A percentile compares a stretch with the other conserved stretches of the same genome.
These are phyloP conservation scores for Malus sylvestris DNA, from an alignment of 306 rosid species.

Conservation along the genomic window DNA sequence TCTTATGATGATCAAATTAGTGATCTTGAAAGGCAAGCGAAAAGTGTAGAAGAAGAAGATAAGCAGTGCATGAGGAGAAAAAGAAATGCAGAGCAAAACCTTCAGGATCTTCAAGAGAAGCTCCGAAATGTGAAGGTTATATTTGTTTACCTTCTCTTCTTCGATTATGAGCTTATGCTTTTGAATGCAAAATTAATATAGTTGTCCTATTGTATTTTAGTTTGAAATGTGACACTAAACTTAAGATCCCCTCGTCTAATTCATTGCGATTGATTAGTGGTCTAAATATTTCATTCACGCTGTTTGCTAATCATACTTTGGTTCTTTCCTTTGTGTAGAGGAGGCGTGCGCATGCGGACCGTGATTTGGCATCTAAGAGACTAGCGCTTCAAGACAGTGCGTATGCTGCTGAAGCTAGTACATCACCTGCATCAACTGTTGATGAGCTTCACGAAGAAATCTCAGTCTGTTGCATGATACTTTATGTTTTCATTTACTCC, in stretches of 20 bases:
- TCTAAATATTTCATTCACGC: neutral
- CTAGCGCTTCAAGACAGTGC: constrained; percentile 43
- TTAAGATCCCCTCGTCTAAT: neutral
- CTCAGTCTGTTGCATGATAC: constrained; percentile 46
- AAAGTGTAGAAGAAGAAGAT: constrained; percentile 29
- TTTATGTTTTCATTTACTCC: neutral
- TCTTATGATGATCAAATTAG: constrained; percentile 53
- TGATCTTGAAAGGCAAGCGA: constrained; percentile 30
- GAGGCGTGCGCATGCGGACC: constrained; percentile 32
- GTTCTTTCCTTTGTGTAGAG: constrained; percentile 38
- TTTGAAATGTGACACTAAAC: neutral
- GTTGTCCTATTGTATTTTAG: neutral
- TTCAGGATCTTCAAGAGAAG: constrained; percentile 35
- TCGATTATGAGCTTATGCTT: neutral
- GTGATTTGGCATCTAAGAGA: constrained; percentile 36
- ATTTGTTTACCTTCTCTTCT: neutral
- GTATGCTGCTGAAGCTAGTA: constrained; percentile 40
- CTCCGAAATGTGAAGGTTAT: constrained; percentile 52
- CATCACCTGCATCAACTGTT: constrained; percentile 48
- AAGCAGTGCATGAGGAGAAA: constrained; percentile 37
- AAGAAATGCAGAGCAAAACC: constrained; percentile 54
- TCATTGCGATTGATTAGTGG: neutral
- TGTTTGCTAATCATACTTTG: constrained; percentile 4
- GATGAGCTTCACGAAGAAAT: constrained; percentile 67
- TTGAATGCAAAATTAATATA: neutral